Evolutionary conservation across 2,329 filamentous ascomycete genomes (phyloP), one percentile per base, ranked within the genome.

Genomic region (Fusarium luffae): DNA sequence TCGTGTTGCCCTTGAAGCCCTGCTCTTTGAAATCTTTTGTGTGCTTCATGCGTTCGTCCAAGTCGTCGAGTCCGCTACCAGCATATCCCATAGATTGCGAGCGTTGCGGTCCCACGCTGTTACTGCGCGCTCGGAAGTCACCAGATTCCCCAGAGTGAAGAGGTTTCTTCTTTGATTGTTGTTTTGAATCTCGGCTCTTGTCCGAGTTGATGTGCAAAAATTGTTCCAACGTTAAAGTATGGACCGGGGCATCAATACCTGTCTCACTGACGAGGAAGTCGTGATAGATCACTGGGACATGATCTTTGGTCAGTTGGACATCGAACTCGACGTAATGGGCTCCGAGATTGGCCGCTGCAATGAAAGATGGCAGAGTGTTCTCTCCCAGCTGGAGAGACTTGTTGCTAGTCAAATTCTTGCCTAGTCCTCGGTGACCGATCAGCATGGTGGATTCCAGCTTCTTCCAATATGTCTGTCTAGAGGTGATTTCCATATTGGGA

Each of bases 251-350:
- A 77, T 99, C 96, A 56, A 98, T 96, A 12, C 97, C 96, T 0
- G 96, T 98, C 81, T 99, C 96, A 77, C 94, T 97, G 78, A 99
- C 96, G 16, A 98, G 85, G 76, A 99, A 99, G 79, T 99, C 96
- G 77, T 99, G 96, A 77, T 99, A 99, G 75, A 99, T 97, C 70
- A 99, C 95, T 0, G 96, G 96, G 3, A 99, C 94, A 75, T 97
- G 94, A 77, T 99, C 96, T 77, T 99, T 99, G n/a, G 96, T 99
- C 41, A 99, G 84, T 78, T 99, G 96, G 1, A 99, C 96, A 77
- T 99, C 96, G 75, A 92, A 90, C 73, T 91, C 89, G 48, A 92
- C 89, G 72, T 91, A 91, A 59, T 90, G 87, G 5, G 89, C 96
- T 11, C 96, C 96, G 54, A 99, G 81, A 72, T 98, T 98, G 44